Evolutionary conservation across 352 stramenopile species (phyloP).

Genomic region (Phytophthora syringae): DNA sequence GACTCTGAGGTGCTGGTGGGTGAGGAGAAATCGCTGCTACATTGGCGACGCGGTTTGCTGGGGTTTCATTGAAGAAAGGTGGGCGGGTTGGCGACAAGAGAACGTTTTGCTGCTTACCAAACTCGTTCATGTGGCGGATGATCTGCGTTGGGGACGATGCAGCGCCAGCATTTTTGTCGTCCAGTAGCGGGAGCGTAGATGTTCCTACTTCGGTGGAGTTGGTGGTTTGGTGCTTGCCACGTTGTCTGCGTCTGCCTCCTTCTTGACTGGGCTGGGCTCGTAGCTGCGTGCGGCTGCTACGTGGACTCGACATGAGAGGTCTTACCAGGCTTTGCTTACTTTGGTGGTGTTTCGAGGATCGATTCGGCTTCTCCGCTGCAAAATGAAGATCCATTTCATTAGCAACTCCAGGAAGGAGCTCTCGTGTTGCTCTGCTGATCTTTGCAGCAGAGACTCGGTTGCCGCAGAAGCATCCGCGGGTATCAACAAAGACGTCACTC

Average conservation of each 20-base stretch:
- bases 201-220: constrained; percentile 1
- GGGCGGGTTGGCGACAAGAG: constrained; percentile 63
- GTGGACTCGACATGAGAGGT: constrained; percentile 28
- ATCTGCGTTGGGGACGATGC: constrained; percentile 44
- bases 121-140: constrained; percentile 74
- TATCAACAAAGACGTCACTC: constrained; percentile 54
- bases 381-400: constrained; percentile 40
- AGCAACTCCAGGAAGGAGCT: constrained; percentile 55
- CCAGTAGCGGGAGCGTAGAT: constrained; percentile 26
- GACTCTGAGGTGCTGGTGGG: constrained; percentile 16
- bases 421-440: constrained; percentile 56
- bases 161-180: constrained; percentile 18
- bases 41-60: background rate
- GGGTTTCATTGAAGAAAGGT: constrained; percentile 46
- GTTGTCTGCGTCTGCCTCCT: constrained; percentile 15
- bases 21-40: constrained; percentile 9
- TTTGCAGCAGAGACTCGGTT: constrained; percentile 58
- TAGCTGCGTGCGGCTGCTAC: constrained; percentile 33
- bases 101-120: constrained; percentile 61
- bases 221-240: constrained; percentile 9
- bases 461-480: constrained; percentile 38
- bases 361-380: constrained; percentile 13
- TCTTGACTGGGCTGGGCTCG: constrained; percentile 29
- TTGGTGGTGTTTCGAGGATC: too few species aligned
- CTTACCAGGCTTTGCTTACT: constrained; percentile 26